Evolutionary conservation across 78 protist genomes (phyloP).

Genomic region (Polysphondylium violaceum): DNA sequence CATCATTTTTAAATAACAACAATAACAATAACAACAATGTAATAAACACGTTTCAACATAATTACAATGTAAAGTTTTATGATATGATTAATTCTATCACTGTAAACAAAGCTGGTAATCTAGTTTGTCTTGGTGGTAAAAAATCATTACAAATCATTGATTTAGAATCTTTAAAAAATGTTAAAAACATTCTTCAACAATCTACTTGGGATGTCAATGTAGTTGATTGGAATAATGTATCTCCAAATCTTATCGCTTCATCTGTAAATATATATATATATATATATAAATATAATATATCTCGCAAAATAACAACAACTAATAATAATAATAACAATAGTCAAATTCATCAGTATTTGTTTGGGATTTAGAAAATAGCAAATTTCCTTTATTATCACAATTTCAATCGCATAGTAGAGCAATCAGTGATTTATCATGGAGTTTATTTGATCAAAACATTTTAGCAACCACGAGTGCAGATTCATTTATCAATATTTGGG

Average conservation of each 20-base stretch:
- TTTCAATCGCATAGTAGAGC: conserved; percentile 60
- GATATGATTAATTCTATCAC: conserved; percentile 74
- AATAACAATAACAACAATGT: neutral
- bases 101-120: conserved; percentile 58
- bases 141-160: conserved; percentile 47
- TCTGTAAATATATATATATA: conserved; percentile 44
- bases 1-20: neutral
- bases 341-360: conserved; percentile 59
- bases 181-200: conserved; percentile 39
- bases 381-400: conserved; percentile 57
- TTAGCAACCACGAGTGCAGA: conserved; percentile 76
- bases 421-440: conserved; percentile 73
- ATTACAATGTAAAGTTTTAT: conserved; percentile 47
- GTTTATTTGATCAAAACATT: conserved; percentile 69
- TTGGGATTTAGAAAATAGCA: conserved; percentile 60
- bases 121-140: conserved; percentile 77
- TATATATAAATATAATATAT: neutral
- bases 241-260: conserved; percentile 69
- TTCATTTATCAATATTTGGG: conserved; percentile 75
- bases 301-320: neutral
- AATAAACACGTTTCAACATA: conserved; percentile 34
- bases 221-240: conserved; percentile 71
- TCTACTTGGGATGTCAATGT: conserved; percentile 78
- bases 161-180: conserved; percentile 45
- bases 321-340: neutral